phyloP scores from a whole-genome alignment of 106 monocot species.

The Triglochin maritima region DNA sequence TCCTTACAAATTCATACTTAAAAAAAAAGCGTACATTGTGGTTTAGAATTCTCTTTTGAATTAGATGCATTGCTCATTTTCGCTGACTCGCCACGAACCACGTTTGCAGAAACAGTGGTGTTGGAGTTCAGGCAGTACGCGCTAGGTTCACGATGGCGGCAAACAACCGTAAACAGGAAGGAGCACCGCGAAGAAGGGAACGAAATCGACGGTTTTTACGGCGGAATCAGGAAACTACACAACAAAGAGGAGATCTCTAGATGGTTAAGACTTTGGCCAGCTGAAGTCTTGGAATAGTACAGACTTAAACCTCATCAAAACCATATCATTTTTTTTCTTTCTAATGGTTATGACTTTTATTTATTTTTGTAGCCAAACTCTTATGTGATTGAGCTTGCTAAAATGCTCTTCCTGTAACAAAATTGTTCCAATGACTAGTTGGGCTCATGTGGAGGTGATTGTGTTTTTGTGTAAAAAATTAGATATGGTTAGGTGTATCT shows the following conservation, averaged over 20 bases:
- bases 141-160: conserved; percentile 46
- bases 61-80: no score
- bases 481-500: no score
- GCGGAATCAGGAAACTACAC: conserved; percentile 58
- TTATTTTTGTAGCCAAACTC: no score
- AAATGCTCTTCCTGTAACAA: no score
- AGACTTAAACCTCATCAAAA: not conserved
- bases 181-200: conserved; percentile 62
- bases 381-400: no score
- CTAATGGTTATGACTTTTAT: not conserved
- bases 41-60: no score
- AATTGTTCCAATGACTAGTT: no score
- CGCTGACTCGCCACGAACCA: no score
- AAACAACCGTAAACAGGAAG: conserved; percentile 28
- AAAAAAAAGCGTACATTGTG: no score
- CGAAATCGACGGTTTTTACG: conserved; percentile 58
- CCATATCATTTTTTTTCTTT: not conserved
- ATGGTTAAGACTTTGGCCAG: conserved; percentile 56
- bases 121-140: conserved; percentile 65
- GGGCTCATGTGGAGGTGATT: no score
- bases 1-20: no score
- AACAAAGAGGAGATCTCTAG: conserved; percentile 42
- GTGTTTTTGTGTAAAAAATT: no score
- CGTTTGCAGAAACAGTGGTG: conserved; percentile 39
- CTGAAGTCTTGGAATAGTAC: conserved; percentile 31